Evolutionary conservation across 306 rosid species (phyloP), one percentile per base, ranked within the genome.

Genomic region (Prunus armeniaca): DNA sequence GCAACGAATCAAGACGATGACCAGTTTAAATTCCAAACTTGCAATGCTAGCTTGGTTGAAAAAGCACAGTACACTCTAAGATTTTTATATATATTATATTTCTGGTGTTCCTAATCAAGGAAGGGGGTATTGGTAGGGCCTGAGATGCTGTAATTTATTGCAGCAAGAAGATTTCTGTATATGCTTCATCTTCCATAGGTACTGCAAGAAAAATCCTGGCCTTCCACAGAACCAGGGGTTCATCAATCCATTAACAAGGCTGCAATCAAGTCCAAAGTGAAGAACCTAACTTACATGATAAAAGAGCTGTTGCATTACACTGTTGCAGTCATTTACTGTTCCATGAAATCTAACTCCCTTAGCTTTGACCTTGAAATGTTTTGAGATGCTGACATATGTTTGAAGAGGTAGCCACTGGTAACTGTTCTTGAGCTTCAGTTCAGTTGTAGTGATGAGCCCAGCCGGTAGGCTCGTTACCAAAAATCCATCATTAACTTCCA

Each of bases 391-490:
- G 30, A 93, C 96, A 72, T 90, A 93, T 73, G 98, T 89, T 77
- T 85, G 96, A 80, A 91, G 90, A 77, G 93, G 90, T 55, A 86
- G 95, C 98, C 98, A 93, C 65, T 74, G 88, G 75, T 84, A 79
- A 72, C 78, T 85, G 41, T 72, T 70, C 72, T 62, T 81, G 28
- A 80, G 79, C 89, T 83, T 88, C 83, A 93, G 65, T 76, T 93
- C 98, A 34, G 93, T 89, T 62, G 95, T 81, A 43, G 83, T 78
- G 82, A 89, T 84, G 81, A 93, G 85, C 78, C 86, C 87, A 41
- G 90, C 77, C 9, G 98, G 98, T 7, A 93, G 90, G 79, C 85
- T 93, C 27, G 93, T 81, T 3, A 75, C 79, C 81, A 93, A 72
- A 60, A 82, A 55, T 73, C 98, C 98, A 30, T 86, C 85, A 73